These are phyloP conservation scores for Rhodotorula paludigena DNA, from an alignment of 768 basidiomycete species.

Conservation along the genomic window DNA sequence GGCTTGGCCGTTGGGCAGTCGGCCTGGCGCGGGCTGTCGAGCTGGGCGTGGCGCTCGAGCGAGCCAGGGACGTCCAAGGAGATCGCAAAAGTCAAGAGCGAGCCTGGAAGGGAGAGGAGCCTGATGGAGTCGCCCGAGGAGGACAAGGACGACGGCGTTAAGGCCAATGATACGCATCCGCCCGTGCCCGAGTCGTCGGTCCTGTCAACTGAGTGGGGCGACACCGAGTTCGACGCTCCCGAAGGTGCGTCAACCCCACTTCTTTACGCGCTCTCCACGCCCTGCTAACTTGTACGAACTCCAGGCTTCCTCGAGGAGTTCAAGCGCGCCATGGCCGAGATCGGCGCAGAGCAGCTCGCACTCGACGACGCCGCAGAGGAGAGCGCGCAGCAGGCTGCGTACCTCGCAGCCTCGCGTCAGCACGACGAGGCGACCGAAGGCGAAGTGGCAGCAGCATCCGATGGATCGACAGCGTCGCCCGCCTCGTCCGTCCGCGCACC, in stretches of 20 bases:
- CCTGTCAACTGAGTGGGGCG: slow-evolving; percentile 26
- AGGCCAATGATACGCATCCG: no score
- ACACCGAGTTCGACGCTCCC: slow-evolving; percentile 20
- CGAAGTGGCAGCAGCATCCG: not conserved
- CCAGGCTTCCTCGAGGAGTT: slow-evolving; percentile 30
- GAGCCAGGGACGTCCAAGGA: not conserved
- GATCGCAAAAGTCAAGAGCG: not conserved
- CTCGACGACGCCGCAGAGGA: slow-evolving; percentile 9
- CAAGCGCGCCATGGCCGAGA: slow-evolving; percentile 21
- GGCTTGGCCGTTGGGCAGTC: slow-evolving; percentile 26
- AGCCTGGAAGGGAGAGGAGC: no score
- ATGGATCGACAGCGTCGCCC: not conserved
- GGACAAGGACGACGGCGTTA: no score
- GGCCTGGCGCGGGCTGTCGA: slow-evolving; percentile 19
- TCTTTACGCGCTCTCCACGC: not conserved
- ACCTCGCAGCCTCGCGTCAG: not conserved
- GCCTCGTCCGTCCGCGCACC: not conserved
- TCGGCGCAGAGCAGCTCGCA: slow-evolving; percentile 17
- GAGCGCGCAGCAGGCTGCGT: slow-evolving; percentile 19
- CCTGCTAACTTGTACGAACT: accelerated
- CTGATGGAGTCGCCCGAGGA: not conserved
- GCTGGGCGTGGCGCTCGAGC: slow-evolving; percentile 18
- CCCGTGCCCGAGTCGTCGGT: slow-evolving; percentile 18
- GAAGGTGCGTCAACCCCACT: slow-evolving; percentile 11
- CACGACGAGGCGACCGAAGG: slow-evolving; percentile 7